Percentiles rank a stretch among this genome's conserved stretches.
These are phyloP conservation scores for Pythium phragmiticola DNA, from an alignment of 352 stramenopile genomes.

Conservation along the genomic window DNA sequence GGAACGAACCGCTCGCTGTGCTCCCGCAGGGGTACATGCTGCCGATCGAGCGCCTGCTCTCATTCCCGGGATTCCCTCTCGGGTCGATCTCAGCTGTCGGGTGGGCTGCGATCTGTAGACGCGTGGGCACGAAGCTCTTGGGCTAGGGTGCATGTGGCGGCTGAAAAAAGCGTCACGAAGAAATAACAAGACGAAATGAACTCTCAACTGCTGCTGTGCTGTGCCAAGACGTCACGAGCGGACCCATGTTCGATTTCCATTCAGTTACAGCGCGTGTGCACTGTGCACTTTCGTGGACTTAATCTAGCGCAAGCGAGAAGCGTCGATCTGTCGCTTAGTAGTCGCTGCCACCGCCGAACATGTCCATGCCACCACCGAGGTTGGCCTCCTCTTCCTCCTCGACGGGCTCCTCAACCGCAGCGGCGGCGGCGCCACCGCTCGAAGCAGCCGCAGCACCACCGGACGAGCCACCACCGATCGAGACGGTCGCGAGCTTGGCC, in stretches of 20 bases:
- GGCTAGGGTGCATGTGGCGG: conserved; percentile 29
- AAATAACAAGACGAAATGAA: neutral
- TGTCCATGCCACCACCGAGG: conserved; percentile 81
- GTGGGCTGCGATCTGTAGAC: conserved; percentile 74
- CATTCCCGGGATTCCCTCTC: conserved; percentile 75
- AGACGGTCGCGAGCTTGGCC: conserved; percentile 81
- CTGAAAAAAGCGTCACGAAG: conserved; percentile 4
- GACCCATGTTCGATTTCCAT: conserved; percentile 28
- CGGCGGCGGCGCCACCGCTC: conserved; percentile 37
- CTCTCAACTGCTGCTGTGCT: neutral
- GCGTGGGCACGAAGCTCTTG: conserved; percentile 67
- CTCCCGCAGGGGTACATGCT: conserved; percentile 78
- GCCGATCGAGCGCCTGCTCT: conserved; percentile 71
- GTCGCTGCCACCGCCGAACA: conserved; percentile 79
- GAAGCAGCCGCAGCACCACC: conserved; percentile 36
- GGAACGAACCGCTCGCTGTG: conserved; percentile 68
- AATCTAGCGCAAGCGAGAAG: conserved; percentile 19
- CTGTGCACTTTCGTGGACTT: conserved; percentile 20
- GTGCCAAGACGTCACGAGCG: conserved; percentile 33
- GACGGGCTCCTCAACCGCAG: conserved; percentile 38
- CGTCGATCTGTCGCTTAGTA: conserved; percentile 54
- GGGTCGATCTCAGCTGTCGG: conserved; percentile 73
- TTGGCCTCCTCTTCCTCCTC: conserved; percentile 78
- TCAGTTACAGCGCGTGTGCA: conserved; percentile 21
- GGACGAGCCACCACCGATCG: conserved; percentile 50